Conservation (phyloP, 73 alveolate species). For the Tetrahymena thermophila region DNA sequence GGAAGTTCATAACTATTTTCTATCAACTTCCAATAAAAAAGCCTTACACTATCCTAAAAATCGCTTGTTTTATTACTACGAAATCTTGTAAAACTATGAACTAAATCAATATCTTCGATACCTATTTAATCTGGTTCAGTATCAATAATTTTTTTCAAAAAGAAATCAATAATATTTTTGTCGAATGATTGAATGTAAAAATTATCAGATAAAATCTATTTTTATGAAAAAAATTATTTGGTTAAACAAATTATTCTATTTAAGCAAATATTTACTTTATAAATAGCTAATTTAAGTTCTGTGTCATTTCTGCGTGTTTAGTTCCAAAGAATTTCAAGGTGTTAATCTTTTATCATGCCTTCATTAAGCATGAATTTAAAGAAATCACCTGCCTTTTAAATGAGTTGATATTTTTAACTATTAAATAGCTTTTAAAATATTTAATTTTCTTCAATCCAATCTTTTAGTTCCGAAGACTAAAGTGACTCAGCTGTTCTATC, state of each 20-base stretch:
- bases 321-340: conserved; percentile 65
- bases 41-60: not conserved
- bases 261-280: conserved; percentile 52
- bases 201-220: conserved; percentile 8
- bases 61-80: not conserved
- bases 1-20: not conserved
- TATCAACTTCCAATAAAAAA: not conserved
- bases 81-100: not conserved
- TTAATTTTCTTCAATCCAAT: conserved; percentile 53
- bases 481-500: conserved; percentile 5
- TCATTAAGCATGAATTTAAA: conserved; percentile 53
- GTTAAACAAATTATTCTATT: conserved; percentile 39
- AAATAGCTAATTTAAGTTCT: conserved; percentile 59
- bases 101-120: not conserved
- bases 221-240: conserved; percentile 28
- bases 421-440: conserved; percentile 54
- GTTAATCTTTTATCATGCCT: conserved; percentile 42
- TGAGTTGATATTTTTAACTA: conserved; percentile 59
- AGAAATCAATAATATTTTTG: conserved; percentile 54
- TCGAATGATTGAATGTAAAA: conserved; percentile 43
- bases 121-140: not conserved
- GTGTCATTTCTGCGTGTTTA: conserved; percentile 58
- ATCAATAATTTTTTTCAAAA: conserved; percentile 35
- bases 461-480: conserved; percentile 6
- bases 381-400: conserved; percentile 65